Conservation (phyloP, 306 rosid species). For the Dalbergia cochinchinensis region DNA sequence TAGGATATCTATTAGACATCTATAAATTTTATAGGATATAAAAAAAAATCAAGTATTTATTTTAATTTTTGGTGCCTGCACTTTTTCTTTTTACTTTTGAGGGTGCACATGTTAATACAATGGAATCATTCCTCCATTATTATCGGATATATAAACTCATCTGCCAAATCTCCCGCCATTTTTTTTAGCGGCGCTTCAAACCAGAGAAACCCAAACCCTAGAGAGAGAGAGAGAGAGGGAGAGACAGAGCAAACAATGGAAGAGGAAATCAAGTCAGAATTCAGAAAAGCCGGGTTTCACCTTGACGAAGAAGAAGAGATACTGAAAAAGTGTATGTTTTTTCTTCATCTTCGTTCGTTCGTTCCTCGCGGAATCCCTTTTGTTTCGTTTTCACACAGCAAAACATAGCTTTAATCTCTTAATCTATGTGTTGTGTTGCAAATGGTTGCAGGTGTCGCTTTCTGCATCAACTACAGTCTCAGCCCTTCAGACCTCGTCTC, state of each 20-base stretch:
- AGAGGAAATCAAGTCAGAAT: constrained; percentile 75
- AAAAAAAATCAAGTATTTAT: too few species aligned
- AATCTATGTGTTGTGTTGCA: constrained; percentile 7
- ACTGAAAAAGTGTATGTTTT: constrained; percentile 70
- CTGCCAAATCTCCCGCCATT: constrained; percentile 70
- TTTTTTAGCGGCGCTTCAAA: constrained; percentile 41
- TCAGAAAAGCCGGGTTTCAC: constrained; percentile 60
- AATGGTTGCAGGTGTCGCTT: constrained; percentile 62
- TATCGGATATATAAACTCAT: background rate
- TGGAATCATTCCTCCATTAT: background rate
- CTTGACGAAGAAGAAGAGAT: constrained; percentile 80
- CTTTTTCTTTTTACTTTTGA: background rate
- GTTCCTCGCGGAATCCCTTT: background rate
- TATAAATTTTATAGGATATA: too few species aligned
- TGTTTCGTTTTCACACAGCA: background rate
- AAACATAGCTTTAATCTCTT: background rate
- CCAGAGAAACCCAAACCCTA: constrained; percentile 78
- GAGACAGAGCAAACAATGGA: constrained; percentile 63
- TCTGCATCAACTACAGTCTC: constrained; percentile 78
- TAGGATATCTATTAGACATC: too few species aligned
- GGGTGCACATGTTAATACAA: constrained; percentile 1
- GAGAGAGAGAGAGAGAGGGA: constrained; percentile 41
- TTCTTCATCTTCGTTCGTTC: background rate
- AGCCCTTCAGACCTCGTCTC: constrained; percentile 84
- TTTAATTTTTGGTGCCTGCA: too few species aligned